These are phyloP conservation scores for Calocybe indica DNA, from an alignment of 768 basidiomycete species.

Conservation along the genomic window DNA sequence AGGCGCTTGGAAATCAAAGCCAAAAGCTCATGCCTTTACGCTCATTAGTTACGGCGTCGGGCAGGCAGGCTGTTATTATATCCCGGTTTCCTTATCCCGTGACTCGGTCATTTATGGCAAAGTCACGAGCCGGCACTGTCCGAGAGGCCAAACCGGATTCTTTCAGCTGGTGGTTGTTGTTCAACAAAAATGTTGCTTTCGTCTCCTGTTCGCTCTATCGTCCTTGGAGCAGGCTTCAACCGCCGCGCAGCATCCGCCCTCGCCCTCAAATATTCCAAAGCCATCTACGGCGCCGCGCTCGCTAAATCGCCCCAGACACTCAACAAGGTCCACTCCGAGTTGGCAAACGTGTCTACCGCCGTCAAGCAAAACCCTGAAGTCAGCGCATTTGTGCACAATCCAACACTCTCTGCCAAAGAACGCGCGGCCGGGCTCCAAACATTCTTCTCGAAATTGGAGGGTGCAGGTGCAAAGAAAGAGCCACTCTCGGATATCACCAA, in stretches of 20 bases:
- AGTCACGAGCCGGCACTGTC: conserved; percentile 10
- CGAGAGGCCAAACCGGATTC: conserved; percentile 1
- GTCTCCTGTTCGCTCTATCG: conserved; percentile 46
- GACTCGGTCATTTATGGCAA: not conserved
- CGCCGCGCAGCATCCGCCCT: conserved; percentile 74
- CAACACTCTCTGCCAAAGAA: conserved; percentile 81
- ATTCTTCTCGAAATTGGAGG: conserved; percentile 66
- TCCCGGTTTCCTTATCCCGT: not conserved
- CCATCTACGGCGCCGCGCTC: conserved; percentile 76
- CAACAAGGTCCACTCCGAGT: conserved; percentile 81
- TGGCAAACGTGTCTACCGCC: conserved; percentile 61
- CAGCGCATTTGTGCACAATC: conserved; percentile 76
- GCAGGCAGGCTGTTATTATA: no score
- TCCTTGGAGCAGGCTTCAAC: conserved; percentile 43
- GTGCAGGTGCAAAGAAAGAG: conserved; percentile 59
- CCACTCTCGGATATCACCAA: conserved; percentile 81
- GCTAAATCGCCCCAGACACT: conserved; percentile 79
- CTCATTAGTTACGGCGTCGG: no score
- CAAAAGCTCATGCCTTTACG: no score
- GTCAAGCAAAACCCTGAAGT: conserved; percentile 64
- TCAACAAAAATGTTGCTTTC: conserved; percentile 42
- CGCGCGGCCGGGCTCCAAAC: conserved; percentile 60
- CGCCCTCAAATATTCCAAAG: conserved; percentile 80
- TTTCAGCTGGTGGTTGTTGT: not conserved
- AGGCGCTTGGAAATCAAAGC: no score